phyloP scores from a whole-genome alignment of 352 stramenopile species.

The Phytophthora sansomeana region DNA sequence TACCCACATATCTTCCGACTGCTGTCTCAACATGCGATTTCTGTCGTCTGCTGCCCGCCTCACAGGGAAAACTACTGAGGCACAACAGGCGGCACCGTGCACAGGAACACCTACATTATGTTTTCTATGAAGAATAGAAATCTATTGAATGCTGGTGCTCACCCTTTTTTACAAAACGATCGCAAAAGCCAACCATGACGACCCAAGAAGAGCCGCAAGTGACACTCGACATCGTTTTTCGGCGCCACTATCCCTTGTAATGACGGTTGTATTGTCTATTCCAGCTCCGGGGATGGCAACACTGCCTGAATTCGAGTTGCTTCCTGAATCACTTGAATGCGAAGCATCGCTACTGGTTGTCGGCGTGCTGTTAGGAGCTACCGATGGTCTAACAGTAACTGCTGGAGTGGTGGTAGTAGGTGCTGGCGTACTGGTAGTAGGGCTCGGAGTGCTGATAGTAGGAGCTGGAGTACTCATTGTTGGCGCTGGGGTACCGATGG shows the following conservation, averaged over 20 bases:
- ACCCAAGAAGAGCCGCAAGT: constrained; percentile 4
- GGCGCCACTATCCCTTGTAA: not conserved
- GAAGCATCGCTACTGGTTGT: not conserved
- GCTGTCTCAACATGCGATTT: too few relatives aligned
- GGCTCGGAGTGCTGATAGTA: not conserved
- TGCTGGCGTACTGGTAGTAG: too few relatives aligned
- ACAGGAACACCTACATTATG: too few relatives aligned
- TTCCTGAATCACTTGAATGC: not conserved
- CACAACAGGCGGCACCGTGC: too few relatives aligned
- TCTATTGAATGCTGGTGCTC: too few relatives aligned
- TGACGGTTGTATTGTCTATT: not conserved
- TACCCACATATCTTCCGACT: too few relatives aligned
- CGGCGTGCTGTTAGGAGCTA: not conserved
- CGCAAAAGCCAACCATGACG: constrained; percentile 2
- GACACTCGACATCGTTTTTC: not conserved
- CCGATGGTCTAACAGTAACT: too few relatives aligned
- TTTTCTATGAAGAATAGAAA: too few relatives aligned
- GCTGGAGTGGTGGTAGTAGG: not conserved
- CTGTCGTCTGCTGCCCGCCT: too few relatives aligned
- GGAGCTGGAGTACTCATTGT: not conserved
- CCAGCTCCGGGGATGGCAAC: not conserved
- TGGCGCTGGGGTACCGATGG: too few relatives aligned
- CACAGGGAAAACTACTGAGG: too few relatives aligned
- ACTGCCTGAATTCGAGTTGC: not conserved
- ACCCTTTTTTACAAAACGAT: constrained; percentile 5